Evolutionary conservation across 352 stramenopile species (phyloP).

Genomic region (Elongisporangium anandrum): DNA sequence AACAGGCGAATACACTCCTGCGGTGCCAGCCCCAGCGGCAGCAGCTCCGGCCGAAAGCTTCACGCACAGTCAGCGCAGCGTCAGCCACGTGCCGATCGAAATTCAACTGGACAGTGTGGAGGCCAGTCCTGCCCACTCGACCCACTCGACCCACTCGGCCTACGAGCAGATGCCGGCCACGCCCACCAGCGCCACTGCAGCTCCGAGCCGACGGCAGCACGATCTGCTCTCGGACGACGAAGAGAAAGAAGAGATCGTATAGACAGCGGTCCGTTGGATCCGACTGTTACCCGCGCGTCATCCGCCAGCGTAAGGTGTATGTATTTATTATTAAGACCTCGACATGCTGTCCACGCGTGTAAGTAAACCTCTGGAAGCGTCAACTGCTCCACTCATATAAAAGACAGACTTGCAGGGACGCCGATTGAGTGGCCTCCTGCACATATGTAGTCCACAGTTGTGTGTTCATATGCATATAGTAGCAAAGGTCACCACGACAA

Average conservation of each 20-base stretch:
- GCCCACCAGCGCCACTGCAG: slow-evolving; percentile 8
- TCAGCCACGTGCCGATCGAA: slow-evolving; percentile 29
- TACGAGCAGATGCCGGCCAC: slow-evolving; percentile 28
- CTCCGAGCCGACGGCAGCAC: background rate
- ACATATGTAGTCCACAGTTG: background rate
- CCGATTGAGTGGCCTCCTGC: background rate
- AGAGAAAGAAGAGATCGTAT: background rate
- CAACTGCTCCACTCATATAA: background rate
- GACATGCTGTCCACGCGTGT: background rate
- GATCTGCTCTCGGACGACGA: background rate
- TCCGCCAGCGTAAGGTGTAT: background rate
- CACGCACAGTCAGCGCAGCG: slow-evolving; percentile 1
- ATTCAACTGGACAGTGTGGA: slow-evolving; percentile 41
- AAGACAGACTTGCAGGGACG: background rate
- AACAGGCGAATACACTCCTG: slow-evolving; percentile 1
- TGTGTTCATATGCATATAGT: background rate
- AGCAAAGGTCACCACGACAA: too few species aligned
- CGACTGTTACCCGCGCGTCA: background rate
- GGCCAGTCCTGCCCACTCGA: slow-evolving; percentile 13
- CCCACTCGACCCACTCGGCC: slow-evolving; percentile 17
- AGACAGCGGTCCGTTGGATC: background rate
- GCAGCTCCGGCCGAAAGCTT: background rate
- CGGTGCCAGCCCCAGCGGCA: slow-evolving; percentile 15
- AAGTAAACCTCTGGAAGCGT: background rate
- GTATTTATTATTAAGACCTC: background rate